Percentiles rank a stretch among this genome's conserved stretches.
Evolutionary conservation across 2,329 filamentous ascomycete species (phyloP).

Genomic region (Didymella segeticola): DNA sequence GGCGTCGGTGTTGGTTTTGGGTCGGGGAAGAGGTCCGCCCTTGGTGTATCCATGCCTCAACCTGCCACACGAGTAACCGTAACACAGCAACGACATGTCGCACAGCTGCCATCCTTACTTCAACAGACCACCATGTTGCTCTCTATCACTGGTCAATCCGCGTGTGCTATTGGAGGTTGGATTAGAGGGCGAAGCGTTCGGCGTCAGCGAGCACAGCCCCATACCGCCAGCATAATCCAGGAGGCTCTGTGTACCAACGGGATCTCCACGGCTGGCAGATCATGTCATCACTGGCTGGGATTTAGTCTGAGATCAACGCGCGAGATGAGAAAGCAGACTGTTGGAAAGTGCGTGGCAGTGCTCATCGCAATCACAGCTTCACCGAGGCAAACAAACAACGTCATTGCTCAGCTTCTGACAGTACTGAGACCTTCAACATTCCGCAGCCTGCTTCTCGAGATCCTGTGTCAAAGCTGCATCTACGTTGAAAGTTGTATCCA

Average conservation of each 20-base stretch:
- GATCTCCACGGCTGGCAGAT: slow-evolving; percentile 37
- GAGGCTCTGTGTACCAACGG: slow-evolving; percentile 19
- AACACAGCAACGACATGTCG: slow-evolving; percentile 5
- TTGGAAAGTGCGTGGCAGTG: slow-evolving; percentile 19
- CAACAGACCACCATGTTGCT: background rate
- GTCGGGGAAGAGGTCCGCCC: background rate
- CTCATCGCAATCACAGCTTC: slow-evolving; percentile 28
- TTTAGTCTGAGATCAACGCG: slow-evolving; percentile 18
- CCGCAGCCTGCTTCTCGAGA: background rate
- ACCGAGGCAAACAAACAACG: slow-evolving; percentile 11
- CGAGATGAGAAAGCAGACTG: slow-evolving; percentile 14
- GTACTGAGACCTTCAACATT: background rate
- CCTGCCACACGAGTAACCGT: background rate
- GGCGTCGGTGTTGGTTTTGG: background rate
- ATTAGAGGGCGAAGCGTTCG: background rate
- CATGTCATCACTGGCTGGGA: slow-evolving; percentile 31
- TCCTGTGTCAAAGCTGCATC: background rate
- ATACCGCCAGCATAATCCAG: slow-evolving; percentile 9
- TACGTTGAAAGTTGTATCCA: background rate
- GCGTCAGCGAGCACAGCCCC: slow-evolving; percentile 7
- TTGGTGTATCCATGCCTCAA: background rate
- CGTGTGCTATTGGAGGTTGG: no score
- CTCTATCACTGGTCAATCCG: background rate
- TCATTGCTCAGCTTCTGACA: slow-evolving; percentile 10
- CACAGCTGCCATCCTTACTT: slow-evolving; percentile 5